Conservation (phyloP, 164 flowering plant species). For the Piper betle region DNA sequence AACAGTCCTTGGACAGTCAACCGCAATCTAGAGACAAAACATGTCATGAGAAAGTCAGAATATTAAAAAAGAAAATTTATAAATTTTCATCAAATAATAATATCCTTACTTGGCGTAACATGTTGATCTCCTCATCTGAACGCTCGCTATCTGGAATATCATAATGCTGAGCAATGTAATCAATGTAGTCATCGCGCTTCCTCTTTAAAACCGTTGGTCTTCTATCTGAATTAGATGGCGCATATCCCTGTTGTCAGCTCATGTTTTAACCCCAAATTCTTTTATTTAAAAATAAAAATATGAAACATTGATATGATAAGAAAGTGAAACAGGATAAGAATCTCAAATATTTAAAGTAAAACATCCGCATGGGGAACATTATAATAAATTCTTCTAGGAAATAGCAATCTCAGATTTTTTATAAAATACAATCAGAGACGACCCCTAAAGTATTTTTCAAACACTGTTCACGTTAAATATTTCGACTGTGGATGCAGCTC, state of each 20-base stretch:
- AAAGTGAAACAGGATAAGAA: background rate
- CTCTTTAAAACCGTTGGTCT: conserved; percentile 88
- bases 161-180: conserved; percentile 79
- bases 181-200: conserved; percentile 86
- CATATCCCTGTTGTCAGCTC: conserved; percentile 99
- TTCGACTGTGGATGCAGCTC: no score
- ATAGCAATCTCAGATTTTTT: no score
- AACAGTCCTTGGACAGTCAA: conserved; percentile 98
- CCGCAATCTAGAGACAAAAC: conserved; percentile 56
- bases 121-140: conserved; percentile 91
- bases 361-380: background rate
- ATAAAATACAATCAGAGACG: no score
- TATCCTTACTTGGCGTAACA: conserved; percentile 82
- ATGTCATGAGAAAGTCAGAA: background rate
- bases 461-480: no score
- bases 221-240: conserved; percentile 99
- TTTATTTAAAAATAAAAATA: conserved; percentile 19
- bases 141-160: conserved; percentile 90
- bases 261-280: conserved; percentile 39
- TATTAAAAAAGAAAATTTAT: background rate
- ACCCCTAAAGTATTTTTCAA: no score
- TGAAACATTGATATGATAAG: background rate
- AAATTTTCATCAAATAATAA: background rate
- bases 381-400: no score
- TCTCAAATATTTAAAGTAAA: background rate